phyloP scores from a whole-genome alignment of 352 stramenopile species.

The Globisporangium iwayamae region DNA sequence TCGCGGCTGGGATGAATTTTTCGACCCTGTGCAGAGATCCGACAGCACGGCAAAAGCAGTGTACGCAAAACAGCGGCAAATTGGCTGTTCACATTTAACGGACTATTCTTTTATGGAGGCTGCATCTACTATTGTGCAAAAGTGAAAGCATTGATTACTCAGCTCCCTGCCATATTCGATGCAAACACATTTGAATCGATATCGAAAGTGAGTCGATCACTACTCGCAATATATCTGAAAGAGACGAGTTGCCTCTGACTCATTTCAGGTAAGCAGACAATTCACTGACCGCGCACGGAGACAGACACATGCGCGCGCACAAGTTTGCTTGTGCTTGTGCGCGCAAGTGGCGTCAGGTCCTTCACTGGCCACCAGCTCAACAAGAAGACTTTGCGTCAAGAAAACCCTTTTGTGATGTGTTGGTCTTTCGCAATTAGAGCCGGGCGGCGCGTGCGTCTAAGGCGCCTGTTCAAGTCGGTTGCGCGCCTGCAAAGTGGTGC shows the following conservation, averaged over 20 bases:
- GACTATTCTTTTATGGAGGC: neutral
- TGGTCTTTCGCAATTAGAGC: neutral
- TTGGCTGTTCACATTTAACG: too few relatives aligned
- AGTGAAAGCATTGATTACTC: neutral
- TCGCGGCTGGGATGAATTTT: slow-evolving; percentile 1
- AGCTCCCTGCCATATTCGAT: neutral
- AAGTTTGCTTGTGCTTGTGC: neutral
- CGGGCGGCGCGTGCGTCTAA: neutral
- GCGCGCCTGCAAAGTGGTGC: too few relatives aligned
- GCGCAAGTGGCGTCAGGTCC: neutral
- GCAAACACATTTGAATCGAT: neutral
- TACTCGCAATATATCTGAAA: neutral
- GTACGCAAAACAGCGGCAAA: too few relatives aligned
- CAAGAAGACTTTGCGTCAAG: neutral
- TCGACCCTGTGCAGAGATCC: slow-evolving; percentile 5
- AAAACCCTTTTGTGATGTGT: neutral
- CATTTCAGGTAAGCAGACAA: neutral
- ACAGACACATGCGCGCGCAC: neutral
- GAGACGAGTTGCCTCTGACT: neutral
- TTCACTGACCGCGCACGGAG: neutral
- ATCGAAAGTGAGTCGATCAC: neutral
- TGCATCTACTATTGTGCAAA: neutral
- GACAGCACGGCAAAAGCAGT: neutral
- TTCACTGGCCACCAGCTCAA: neutral
- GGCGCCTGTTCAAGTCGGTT: slow-evolving; percentile 10